Percentiles rank a stretch among this genome's conserved stretches.
Conservation (phyloP, 257 asterid species). For the Gentiana dahurica region DNA sequence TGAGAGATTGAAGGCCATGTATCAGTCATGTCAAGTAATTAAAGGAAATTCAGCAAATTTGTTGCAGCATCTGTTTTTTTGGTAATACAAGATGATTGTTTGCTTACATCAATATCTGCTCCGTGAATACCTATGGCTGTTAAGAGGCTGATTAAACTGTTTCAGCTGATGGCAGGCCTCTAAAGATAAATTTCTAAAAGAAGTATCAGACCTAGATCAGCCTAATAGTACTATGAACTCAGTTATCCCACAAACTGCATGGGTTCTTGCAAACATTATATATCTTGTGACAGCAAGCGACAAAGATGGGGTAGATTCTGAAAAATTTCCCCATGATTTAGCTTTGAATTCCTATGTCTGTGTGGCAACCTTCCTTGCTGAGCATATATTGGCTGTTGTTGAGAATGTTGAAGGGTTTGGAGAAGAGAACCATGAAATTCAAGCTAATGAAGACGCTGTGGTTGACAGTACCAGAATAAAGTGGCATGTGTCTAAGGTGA, state of each 20-base stretch:
- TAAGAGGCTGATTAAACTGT: constrained; percentile 67
- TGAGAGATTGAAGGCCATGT: neutral
- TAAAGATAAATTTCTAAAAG: constrained; percentile 62
- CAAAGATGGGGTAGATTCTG: constrained; percentile 30
- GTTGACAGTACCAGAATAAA: constrained; percentile 23
- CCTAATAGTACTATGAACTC: constrained; percentile 20
- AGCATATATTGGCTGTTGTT: constrained; percentile 43
- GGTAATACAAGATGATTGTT: too few relatives aligned
- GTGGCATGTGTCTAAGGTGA: constrained; percentile 27
- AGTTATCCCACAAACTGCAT: constrained; percentile 60
- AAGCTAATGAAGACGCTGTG: constrained; percentile 24
- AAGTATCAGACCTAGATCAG: constrained; percentile 50
- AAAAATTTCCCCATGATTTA: constrained; percentile 47
- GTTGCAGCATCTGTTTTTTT: neutral
- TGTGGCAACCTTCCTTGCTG: constrained; percentile 50
- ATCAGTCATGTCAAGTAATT: neutral
- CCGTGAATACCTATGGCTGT: too few relatives aligned
- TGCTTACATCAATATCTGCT: too few relatives aligned
- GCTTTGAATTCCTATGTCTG: constrained; percentile 55
- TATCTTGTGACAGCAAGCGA: constrained; percentile 61
- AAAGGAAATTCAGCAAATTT: neutral
- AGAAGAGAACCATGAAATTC: constrained; percentile 35
- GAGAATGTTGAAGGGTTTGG: constrained; percentile 35
- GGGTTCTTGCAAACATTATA: constrained; percentile 80
- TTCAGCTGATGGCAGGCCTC: constrained; percentile 96